Conservation (phyloP, 2,329 filamentous ascomycete genomes). For the Curvularia sp. region DNA sequence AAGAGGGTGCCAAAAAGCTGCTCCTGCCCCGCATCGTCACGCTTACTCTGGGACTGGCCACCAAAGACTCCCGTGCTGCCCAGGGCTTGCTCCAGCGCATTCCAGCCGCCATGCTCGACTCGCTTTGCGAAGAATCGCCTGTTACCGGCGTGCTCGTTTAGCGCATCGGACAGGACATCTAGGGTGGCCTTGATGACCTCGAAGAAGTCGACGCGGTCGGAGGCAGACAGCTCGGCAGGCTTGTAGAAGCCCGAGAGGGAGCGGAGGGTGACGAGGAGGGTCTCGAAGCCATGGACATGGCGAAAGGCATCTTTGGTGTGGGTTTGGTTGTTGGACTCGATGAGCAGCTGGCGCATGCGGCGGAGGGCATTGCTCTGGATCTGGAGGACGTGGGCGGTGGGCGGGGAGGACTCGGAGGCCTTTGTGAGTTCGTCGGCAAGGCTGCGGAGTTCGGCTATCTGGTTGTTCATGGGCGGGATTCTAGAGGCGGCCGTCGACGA, state of each 20-base stretch:
- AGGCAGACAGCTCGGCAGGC: conserved; percentile 64
- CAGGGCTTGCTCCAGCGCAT: conserved; percentile 72
- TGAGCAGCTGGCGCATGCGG: conserved; percentile 70
- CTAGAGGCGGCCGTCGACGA: conserved; percentile 50
- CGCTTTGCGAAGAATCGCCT: conserved; percentile 81
- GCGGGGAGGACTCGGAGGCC: conserved; percentile 40
- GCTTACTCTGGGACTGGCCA: conserved; percentile 40
- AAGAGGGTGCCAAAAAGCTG: conserved; percentile 85
- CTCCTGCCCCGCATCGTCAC: conserved; percentile 58
- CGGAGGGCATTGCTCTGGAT: conserved; percentile 62
- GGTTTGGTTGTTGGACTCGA: conserved; percentile 58
- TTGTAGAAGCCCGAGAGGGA: conserved; percentile 79
- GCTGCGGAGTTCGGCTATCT: conserved; percentile 49
- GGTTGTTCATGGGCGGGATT: conserved; percentile 63
- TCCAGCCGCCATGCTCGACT: conserved; percentile 80
- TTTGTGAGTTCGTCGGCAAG: conserved; percentile 47
- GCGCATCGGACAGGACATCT: conserved; percentile 74
- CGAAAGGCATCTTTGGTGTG: conserved; percentile 81
- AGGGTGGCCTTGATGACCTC: conserved; percentile 74
- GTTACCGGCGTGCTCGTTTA: conserved; percentile 84
- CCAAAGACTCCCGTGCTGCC: conserved; percentile 65
- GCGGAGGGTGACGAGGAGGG: conserved; percentile 71
- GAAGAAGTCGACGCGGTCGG: conserved; percentile 71
- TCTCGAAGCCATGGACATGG: conserved; percentile 78
- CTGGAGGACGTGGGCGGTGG: conserved; percentile 44